Percentiles rank a stretch among this genome's conserved stretches.
Evolutionary conservation across 192 early-diverging fungal genomes (phyloP).

Genomic region (Coemansia aciculifera): DNA sequence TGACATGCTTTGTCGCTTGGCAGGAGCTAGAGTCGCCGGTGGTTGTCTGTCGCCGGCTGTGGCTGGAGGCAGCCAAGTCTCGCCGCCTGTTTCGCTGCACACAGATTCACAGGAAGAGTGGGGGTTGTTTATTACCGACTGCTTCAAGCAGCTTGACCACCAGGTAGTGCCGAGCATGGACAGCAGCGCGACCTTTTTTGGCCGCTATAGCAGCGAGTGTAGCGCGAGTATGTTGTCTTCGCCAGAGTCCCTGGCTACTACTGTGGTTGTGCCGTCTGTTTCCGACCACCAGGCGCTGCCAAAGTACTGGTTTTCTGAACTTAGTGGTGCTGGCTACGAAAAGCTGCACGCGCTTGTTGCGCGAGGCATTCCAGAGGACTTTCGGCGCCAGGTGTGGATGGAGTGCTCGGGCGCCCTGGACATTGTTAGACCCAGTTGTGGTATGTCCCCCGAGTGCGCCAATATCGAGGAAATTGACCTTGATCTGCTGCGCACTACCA

Average conservation of each 20-base stretch:
- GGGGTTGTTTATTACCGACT: constrained; percentile 29
- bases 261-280: constrained; percentile 13
- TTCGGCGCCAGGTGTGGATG: constrained; percentile 48
- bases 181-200: constrained; percentile 10
- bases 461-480: constrained; percentile 46
- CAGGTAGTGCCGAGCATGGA: constrained; percentile 20
- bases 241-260: constrained; percentile 6
- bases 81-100: constrained; percentile 18
- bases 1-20: constrained; percentile 49
- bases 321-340: constrained; percentile 1
- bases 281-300: constrained; percentile 15
- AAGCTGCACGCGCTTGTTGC: constrained; percentile 25
- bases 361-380: constrained; percentile 30
- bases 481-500: constrained; percentile 34
- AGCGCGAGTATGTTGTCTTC: neutral
- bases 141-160: constrained; percentile 16
- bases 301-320: constrained; percentile 20
- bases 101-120: constrained; percentile 28
- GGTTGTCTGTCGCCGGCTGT: neutral
- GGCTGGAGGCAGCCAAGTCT: neutral
- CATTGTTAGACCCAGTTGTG: neutral
- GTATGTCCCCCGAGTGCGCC: neutral
- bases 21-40: constrained; percentile 14
- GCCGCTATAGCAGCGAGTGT: neutral
- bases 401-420: constrained; percentile 41